Percentiles rank a stretch among this genome's conserved stretches.
phyloP scores from a whole-genome alignment of 306 rosid genomes.

The Citrullus colocynthis region DNA sequence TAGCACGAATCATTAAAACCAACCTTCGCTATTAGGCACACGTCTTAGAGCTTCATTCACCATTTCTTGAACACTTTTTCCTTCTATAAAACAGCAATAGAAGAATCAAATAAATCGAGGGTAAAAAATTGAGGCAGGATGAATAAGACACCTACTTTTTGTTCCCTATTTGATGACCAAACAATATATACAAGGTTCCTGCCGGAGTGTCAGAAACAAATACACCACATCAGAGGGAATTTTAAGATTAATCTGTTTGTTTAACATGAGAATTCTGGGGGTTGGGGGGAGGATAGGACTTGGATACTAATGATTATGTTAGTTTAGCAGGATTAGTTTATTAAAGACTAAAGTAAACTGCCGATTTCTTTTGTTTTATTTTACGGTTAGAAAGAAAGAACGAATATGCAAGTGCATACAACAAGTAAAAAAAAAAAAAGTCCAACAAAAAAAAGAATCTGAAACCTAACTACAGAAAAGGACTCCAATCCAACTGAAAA shows the following conservation, averaged over 20 bases:
- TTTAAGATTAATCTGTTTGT: not conserved
- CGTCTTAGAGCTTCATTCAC: conserved; percentile 76
- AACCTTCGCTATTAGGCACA: conserved; percentile 72
- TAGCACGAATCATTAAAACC: conserved; percentile 19
- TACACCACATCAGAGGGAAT: not conserved
- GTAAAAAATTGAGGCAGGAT: not conserved
- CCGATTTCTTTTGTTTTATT: not conserved
- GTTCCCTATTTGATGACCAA: not conserved
- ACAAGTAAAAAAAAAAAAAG: too few species aligned
- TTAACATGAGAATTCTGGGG: not conserved
- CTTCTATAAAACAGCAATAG: conserved; percentile 42
- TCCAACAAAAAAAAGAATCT: not conserved
- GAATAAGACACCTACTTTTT: not conserved
- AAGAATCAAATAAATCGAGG: conserved; percentile 8
- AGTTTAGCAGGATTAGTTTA: not conserved
- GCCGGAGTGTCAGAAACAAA: not conserved
- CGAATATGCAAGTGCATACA: not conserved
- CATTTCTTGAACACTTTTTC: conserved; percentile 89
- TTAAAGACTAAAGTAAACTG: not conserved
- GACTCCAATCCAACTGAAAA: not conserved
- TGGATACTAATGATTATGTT: not conserved
- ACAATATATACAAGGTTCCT: not conserved
- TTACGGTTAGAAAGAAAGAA: not conserved
- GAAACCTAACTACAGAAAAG: not conserved
- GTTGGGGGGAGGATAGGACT: not conserved